Conservation (phyloP, 78 protist species). For the Creolimax fragrantissima region DNA sequence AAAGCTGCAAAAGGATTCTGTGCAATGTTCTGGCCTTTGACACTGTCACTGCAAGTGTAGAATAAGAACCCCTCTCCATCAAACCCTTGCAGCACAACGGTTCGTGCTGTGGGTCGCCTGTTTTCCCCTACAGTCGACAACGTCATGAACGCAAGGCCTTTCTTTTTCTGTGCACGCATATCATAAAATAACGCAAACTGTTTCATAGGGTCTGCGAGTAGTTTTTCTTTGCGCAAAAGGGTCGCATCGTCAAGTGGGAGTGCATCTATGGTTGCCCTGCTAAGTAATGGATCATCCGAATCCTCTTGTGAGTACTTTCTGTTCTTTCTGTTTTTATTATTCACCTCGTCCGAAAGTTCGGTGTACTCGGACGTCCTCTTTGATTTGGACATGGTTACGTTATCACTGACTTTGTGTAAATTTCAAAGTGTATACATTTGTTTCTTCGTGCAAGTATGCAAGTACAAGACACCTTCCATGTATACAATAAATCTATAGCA, state of each 20-base stretch:
- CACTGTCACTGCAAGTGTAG: neutral
- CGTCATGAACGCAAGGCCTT: neutral
- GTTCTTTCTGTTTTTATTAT: neutral
- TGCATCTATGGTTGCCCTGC: neutral
- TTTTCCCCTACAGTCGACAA: neutral
- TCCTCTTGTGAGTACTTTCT: neutral
- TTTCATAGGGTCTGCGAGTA: neutral
- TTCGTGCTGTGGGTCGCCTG: neutral
- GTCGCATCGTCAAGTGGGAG: neutral
- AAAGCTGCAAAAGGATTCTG: neutral
- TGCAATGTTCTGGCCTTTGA: neutral
- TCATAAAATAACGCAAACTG: neutral
- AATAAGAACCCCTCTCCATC: neutral
- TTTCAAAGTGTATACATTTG: neutral
- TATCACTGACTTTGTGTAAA: neutral
- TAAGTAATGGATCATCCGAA: neutral
- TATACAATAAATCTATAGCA: neutral
- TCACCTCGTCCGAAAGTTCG: neutral
- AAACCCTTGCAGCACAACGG: neutral
- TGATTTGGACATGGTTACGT: neutral
- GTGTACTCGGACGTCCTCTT: neutral
- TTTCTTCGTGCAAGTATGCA: neutral
- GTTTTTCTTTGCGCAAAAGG: neutral
- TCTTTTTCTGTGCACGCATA: neutral
- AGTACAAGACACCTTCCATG: neutral